Evolutionary conservation across 2,329 filamentous ascomycete species (phyloP).

Genomic region (Westerdykella ornata): DNA sequence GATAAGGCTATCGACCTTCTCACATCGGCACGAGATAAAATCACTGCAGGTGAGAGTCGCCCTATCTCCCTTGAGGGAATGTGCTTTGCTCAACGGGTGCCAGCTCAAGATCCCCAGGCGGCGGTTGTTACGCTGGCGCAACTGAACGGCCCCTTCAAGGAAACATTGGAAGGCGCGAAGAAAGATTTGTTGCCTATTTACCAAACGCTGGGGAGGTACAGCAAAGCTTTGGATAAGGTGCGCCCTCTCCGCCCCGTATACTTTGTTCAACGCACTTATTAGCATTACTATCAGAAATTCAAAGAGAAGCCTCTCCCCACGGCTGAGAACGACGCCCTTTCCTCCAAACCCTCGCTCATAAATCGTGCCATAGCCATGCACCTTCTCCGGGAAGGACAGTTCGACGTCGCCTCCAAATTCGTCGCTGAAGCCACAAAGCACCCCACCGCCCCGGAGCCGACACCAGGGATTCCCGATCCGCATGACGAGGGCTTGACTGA

Average conservation of each 20-base stretch:
- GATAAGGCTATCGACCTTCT: slow-evolving; percentile 77
- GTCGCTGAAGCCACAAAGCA: slow-evolving; percentile 60
- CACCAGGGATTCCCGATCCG: slow-evolving; percentile 30
- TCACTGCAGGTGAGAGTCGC: slow-evolving; percentile 52
- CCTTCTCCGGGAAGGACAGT: slow-evolving; percentile 87
- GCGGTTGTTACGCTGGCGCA: slow-evolving; percentile 71
- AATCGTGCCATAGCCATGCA: slow-evolving; percentile 97
- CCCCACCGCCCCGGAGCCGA: slow-evolving; percentile 38
- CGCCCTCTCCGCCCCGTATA: background rate
- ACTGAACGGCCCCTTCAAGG: slow-evolving; percentile 78
- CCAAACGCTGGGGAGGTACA: slow-evolving; percentile 73
- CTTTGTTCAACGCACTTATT: slow-evolving; percentile 1
- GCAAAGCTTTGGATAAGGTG: slow-evolving; percentile 78
- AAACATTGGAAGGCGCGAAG: slow-evolving; percentile 72
- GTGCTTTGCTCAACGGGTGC: background rate
- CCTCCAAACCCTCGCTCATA: slow-evolving; percentile 67
- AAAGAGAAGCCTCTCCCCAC: slow-evolving; percentile 61
- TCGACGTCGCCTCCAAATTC: slow-evolving; percentile 79
- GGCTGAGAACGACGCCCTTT: slow-evolving; percentile 73
- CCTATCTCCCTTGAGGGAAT: background rate
- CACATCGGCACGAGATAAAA: slow-evolving; percentile 62
- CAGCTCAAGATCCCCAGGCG: slow-evolving; percentile 55
- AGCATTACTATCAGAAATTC: slow-evolving; percentile 46
- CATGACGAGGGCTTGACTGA: slow-evolving; percentile 45
- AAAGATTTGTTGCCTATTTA: slow-evolving; percentile 77